Evolutionary conservation across 352 stramenopile genomes (phyloP).

Genomic region (Pythium inflatum): DNA sequence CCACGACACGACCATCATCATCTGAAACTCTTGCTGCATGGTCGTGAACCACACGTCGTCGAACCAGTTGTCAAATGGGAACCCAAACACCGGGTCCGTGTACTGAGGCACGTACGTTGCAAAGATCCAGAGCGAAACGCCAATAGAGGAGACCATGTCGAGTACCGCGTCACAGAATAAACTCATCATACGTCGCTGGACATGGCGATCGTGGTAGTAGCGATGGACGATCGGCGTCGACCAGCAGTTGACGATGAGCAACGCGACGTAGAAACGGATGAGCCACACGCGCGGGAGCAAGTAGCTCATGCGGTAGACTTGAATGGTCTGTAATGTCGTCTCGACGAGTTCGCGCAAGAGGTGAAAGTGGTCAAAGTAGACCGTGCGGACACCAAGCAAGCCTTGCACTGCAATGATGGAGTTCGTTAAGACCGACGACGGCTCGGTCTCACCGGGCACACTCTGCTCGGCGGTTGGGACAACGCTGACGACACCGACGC

Average conservation of each 20-base stretch:
- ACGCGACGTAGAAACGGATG: background rate
- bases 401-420: background rate
- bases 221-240: background rate
- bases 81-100: background rate
- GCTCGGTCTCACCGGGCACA: no score
- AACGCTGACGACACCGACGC: no score
- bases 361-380: background rate
- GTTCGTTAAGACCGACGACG: no score
- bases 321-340: background rate
- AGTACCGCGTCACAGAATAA: background rate
- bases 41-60: background rate
- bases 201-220: background rate
- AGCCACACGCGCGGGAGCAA: background rate
- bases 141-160: background rate
- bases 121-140: background rate
- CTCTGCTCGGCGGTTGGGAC: no score
- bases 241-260: background rate
- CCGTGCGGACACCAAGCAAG: background rate
- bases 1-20: conserved; percentile 4
- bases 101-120: background rate
- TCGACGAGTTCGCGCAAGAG: background rate
- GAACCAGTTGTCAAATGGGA: background rate
- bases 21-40: background rate
- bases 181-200: background rate
- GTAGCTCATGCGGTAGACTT: background rate